These are phyloP conservation scores for Eucalyptus sp. DNA, from an alignment of 345 rosid genomes.

Conservation along the genomic window DNA sequence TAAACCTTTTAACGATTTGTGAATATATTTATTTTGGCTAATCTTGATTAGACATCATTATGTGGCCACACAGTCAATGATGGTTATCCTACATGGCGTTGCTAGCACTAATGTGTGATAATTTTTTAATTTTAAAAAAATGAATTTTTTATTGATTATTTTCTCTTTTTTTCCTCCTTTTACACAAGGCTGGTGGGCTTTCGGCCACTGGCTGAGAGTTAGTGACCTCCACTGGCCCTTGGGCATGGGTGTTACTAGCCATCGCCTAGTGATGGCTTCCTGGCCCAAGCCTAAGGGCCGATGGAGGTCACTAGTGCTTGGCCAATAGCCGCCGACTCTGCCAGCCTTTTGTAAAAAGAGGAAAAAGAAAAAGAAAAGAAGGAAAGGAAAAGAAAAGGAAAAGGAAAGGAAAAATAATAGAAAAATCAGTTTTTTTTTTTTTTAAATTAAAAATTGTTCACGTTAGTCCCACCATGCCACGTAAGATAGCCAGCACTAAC, in stretches of 20 bases:
- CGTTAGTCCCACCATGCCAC: fast-evolving
- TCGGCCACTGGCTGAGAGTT: fast-evolving
- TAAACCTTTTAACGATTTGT: too few relatives aligned
- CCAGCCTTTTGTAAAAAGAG: too few relatives aligned
- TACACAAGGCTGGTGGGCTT: too few relatives aligned
- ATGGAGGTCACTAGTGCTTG: fast-evolving
- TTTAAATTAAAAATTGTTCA: fast-evolving
- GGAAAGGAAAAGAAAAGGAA: too few relatives aligned
- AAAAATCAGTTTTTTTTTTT: too few relatives aligned
- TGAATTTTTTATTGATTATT: too few relatives aligned
- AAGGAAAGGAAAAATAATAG: too few relatives aligned
- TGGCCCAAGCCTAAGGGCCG: fast-evolving
- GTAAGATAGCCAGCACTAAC: fast-evolving
- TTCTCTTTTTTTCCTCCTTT: too few relatives aligned
- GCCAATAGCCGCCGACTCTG: fast-evolving
- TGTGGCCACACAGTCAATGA: fast-evolving
- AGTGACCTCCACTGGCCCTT: fast-evolving
- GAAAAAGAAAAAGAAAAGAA: too few relatives aligned
- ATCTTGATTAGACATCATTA: fast-evolving
- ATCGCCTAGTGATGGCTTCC: too few relatives aligned
- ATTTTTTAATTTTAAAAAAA: fast-evolving
- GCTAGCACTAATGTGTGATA: fast-evolving
- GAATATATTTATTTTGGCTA: too few relatives aligned
- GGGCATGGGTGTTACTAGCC: too few relatives aligned
- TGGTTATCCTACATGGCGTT: fast-evolving